These are phyloP conservation scores for Ogataea ganodermae DNA, from an alignment of 805 yeast genomes.

Conservation along the genomic window DNA sequence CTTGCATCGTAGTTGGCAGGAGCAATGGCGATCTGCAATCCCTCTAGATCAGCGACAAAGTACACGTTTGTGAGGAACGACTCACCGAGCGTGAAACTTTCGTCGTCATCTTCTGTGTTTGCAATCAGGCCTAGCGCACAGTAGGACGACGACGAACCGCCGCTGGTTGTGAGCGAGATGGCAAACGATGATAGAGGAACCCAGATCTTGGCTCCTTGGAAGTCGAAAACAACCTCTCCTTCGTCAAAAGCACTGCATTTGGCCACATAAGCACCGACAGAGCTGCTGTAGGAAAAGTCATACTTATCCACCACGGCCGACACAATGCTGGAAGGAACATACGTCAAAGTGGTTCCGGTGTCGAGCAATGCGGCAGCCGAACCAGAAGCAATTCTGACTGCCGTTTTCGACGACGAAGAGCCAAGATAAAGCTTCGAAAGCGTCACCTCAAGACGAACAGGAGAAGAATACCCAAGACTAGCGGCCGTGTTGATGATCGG, in stretches of 20 bases:
- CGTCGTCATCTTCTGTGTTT: slow-evolving; percentile 36
- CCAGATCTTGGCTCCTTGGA: slow-evolving; percentile 58
- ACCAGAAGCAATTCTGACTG: slow-evolving; percentile 28
- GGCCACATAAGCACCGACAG: slow-evolving; percentile 47
- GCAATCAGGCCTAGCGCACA: slow-evolving; percentile 51
- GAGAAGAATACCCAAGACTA: slow-evolving; percentile 34
- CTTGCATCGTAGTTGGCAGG: slow-evolving; percentile 41
- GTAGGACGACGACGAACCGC: slow-evolving; percentile 27
- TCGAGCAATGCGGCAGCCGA: slow-evolving; percentile 49
- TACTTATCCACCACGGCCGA: slow-evolving; percentile 32
- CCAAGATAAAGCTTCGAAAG: slow-evolving; percentile 41
- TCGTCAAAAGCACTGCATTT: slow-evolving; percentile 41
- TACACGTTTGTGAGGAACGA: slow-evolving; percentile 53
- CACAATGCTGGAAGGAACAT: slow-evolving; percentile 41
- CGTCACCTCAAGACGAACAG: slow-evolving; percentile 53
- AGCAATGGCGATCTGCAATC: slow-evolving; percentile 45
- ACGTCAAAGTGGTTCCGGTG: slow-evolving; percentile 57
- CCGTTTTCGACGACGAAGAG: slow-evolving; percentile 15
- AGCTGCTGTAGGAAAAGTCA: slow-evolving; percentile 43
- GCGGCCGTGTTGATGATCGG: slow-evolving; percentile 50
- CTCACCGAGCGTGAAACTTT: slow-evolving; percentile 51
- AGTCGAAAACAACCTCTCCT: slow-evolving; percentile 45
- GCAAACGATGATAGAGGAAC: slow-evolving; percentile 45
- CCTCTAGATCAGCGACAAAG: slow-evolving; percentile 55
- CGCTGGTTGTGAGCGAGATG: slow-evolving; percentile 19